Evolutionary conservation across 257 asterid genomes (phyloP).

Genomic region (Fraxinus excelsior): DNA sequence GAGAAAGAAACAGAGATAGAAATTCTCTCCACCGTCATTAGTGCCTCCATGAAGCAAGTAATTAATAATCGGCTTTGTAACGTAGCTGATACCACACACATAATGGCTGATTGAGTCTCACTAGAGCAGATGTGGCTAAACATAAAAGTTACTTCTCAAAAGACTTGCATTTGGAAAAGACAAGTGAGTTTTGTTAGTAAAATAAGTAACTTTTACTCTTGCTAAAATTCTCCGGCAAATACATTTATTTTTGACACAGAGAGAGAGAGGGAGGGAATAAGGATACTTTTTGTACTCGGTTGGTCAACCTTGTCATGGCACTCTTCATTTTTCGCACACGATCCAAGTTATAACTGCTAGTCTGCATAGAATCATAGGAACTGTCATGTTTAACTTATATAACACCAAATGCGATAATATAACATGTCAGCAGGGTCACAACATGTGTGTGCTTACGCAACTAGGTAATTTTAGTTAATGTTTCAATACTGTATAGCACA

Average conservation of each 20-base stretch:
- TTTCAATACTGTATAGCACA: not conserved
- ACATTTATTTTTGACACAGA: not conserved
- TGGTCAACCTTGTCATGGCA: conserved; percentile 76
- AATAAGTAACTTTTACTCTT: not conserved
- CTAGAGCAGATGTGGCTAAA: not conserved
- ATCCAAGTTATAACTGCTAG: conserved; percentile 78
- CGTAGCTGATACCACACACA: not conserved
- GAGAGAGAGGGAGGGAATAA: not conserved
- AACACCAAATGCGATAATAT: not conserved
- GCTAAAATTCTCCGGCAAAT: not conserved
- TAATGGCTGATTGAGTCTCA: not conserved
- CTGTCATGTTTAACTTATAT: not conserved
- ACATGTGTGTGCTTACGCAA: not conserved
- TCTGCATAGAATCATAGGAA: conserved; percentile 44
- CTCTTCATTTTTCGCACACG: conserved; percentile 88
- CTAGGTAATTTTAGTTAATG: not conserved
- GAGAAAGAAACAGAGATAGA: not conserved
- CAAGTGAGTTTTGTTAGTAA: not conserved
- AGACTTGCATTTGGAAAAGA: not conserved
- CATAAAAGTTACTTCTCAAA: not conserved
- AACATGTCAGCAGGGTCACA: not conserved
- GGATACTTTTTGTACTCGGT: conserved; percentile 84
- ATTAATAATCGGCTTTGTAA: not conserved
- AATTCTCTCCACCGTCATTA: not conserved
- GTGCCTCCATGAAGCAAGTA: no score